A percentile compares a stretch with the other conserved stretches of the same genome.
These are phyloP conservation scores for Starmerella scarabaei DNA, from an alignment of 805 yeast genomes.

Conservation along the genomic window DNA sequence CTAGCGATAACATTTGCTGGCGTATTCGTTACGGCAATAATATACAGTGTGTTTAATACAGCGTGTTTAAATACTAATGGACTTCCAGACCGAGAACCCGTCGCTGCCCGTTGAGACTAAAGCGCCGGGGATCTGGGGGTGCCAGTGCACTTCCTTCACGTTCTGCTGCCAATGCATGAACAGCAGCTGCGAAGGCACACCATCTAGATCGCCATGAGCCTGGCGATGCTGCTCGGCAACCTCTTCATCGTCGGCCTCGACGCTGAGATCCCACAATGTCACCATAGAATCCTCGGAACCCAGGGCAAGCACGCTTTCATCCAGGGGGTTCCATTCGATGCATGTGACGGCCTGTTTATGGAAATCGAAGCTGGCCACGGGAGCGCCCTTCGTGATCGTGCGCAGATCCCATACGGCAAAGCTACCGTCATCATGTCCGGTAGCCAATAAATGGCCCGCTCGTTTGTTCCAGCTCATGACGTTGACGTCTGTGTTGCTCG, in stretches of 20 bases:
- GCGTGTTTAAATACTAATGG: conserved; percentile 84
- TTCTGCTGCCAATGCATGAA: conserved; percentile 98
- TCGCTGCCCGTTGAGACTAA: conserved; percentile 90
- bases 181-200: conserved; percentile 87
- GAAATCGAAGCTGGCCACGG: conserved; percentile 92
- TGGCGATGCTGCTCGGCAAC: conserved; percentile 72
- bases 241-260: conserved; percentile 97
- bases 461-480: conserved; percentile 92
- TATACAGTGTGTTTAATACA: too few species aligned
- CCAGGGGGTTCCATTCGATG: conserved; percentile 85
- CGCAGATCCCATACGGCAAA: conserved; percentile 99
- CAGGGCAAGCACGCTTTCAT: conserved; percentile 90
- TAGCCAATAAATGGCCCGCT: conserved; percentile 74
- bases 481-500: conserved; percentile 74
- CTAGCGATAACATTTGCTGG: too few species aligned
- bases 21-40: too few species aligned
- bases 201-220: conserved; percentile 58
- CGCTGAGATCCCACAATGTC: conserved; percentile 94
- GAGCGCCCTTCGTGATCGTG: conserved; percentile 54
- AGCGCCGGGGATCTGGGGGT: conserved; percentile 90
- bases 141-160: conserved; percentile 98
- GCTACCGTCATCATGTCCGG: conserved; percentile 93
- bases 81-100: conserved; percentile 91
- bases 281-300: conserved; percentile 95
- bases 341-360: conserved; percentile 89